phyloP scores from a whole-genome alignment of 2,329 filamentous ascomycete genomes.

The Fonsecaea nubica region DNA sequence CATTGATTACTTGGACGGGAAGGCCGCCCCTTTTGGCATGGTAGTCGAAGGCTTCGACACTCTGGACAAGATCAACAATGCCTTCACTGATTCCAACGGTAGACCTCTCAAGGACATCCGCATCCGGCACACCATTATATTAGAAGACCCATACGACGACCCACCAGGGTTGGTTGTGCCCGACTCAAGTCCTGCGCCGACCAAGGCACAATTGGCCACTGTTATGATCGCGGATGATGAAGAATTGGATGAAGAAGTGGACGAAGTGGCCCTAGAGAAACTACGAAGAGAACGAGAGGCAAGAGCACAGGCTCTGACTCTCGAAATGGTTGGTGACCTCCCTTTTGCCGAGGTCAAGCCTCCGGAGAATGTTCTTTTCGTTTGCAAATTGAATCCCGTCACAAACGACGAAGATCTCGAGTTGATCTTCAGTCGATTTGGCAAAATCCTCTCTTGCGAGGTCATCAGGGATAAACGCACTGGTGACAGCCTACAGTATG shows the following conservation, averaged over 20 bases:
- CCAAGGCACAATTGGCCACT: constrained; percentile 84
- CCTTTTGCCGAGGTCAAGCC: constrained; percentile 97
- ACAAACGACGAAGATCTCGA: constrained; percentile 94
- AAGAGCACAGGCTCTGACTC: constrained; percentile 87
- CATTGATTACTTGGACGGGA: constrained; percentile 88
- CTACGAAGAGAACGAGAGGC: constrained; percentile 86
- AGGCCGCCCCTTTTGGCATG: constrained; percentile 92
- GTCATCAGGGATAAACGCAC: constrained; percentile 94
- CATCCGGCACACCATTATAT: constrained; percentile 87
- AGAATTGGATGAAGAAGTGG: constrained; percentile 76
- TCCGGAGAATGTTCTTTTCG: constrained; percentile 95
- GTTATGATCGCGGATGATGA: constrained; percentile 92
- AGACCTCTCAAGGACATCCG: constrained; percentile 92
- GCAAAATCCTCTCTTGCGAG: constrained; percentile 92
- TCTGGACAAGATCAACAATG: constrained; percentile 88
- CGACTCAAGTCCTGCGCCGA: constrained; percentile 78
- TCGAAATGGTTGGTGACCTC: constrained; percentile 97
- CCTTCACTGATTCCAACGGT: constrained; percentile 85
- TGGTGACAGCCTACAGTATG: constrained; percentile 93
- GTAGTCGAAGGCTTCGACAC: constrained; percentile 96
- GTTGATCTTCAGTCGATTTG: constrained; percentile 95
- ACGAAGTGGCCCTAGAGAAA: constrained; percentile 81
- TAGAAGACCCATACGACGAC: constrained; percentile 92
- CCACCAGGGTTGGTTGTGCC: constrained; percentile 78
- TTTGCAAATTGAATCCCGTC: constrained; percentile 97